Base-by-base conservation (phyloP, 2,329 filamentous ascomycete genomes). In the Neurospora sp. region DNA sequence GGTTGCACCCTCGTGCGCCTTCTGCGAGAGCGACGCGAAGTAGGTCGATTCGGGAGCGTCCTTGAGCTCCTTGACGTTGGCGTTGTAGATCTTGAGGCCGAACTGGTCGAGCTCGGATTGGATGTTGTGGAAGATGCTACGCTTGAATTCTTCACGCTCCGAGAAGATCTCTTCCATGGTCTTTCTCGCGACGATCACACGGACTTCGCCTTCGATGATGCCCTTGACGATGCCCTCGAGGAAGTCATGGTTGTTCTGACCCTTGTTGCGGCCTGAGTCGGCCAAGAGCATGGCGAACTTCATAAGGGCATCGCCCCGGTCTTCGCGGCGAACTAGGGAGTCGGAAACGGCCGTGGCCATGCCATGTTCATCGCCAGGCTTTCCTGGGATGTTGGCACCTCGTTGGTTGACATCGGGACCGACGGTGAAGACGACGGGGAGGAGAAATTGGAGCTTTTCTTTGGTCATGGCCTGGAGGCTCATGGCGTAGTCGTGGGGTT, bases 121-220 rank as follows among this genome's bases (percentile, higher is more conserved):
- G 70, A 95, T 92, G 78, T 92, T 91, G 73, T 84, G 84, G 80
- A 90, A 91, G 75, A 92, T 90, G 74, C 91, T 89, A 74, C 85
- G 86, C 82, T 95, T 79, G 68, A 79, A 79, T 13, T 78, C 75
- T 73, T 79, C 78, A 39, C 78, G 76, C 73, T 77, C 77, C 39
- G 75, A 76, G 68, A 79, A 79, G 71, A 96, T 91, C 80, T 96
- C 92, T 78, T 95, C 92, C 91, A 96, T 95, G n/a, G 92, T 94
- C 91, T 96, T 95, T 75, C 88, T 90, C 0, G 90, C 92, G 58
- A 96, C 91, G 68, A 96, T 88, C 6, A 93, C 91, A 71, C 93
- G 87, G 0, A 91, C 94, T 79, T 96, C 93, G 72, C 93, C 93
- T 79, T 96, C 92, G 75, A 96, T 96, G 78, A 96, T 93, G 71